phyloP scores from a whole-genome alignment of 2,329 filamentous ascomycete species.

The Cladosporium sp. region DNA sequence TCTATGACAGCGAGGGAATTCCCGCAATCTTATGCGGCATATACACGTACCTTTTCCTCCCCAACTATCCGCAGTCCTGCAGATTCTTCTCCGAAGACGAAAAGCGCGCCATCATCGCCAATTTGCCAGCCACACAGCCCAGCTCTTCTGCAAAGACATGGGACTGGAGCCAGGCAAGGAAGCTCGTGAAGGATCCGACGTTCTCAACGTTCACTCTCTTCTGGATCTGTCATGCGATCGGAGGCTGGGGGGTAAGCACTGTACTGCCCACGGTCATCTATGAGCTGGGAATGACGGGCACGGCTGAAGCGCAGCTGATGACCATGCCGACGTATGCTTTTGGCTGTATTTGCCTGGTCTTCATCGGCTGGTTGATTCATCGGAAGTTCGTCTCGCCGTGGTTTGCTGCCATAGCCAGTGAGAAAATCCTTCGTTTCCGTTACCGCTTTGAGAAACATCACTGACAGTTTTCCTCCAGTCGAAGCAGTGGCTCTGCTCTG shows the following conservation, averaged over 20 bases:
- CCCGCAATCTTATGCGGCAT: constrained; percentile 39
- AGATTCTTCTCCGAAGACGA: constrained; percentile 50
- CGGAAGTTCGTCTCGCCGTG: constrained; percentile 16
- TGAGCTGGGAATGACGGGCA: constrained; percentile 40
- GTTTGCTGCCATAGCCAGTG: constrained; percentile 17
- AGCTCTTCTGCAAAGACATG: constrained; percentile 20
- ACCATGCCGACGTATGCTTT: constrained; percentile 30
- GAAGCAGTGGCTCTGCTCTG: constrained; percentile 35
- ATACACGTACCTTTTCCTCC: constrained; percentile 42
- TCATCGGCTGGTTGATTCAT: constrained; percentile 21
- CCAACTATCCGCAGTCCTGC: constrained; percentile 56
- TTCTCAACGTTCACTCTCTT: constrained; percentile 19
- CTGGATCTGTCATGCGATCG: constrained; percentile 27
- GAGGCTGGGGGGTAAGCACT: constrained; percentile 37
- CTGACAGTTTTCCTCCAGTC: constrained; percentile 13
- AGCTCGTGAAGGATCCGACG: constrained; percentile 19
- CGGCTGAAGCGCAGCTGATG: constrained; percentile 39
- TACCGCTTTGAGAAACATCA: not conserved
- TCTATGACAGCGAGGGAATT: constrained; percentile 21
- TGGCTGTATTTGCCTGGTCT: constrained; percentile 18
- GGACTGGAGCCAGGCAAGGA: constrained; percentile 18
- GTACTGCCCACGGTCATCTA: constrained; percentile 38
- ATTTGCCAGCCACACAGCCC: constrained; percentile 21
- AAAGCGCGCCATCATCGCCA: constrained; percentile 14
- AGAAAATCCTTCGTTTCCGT: not conserved